Evolutionary conservation across 495 filamentous ascomycete genomes (phyloP), one percentile per base, ranked within the genome.

Genomic region (Cercophora sp.): DNA sequence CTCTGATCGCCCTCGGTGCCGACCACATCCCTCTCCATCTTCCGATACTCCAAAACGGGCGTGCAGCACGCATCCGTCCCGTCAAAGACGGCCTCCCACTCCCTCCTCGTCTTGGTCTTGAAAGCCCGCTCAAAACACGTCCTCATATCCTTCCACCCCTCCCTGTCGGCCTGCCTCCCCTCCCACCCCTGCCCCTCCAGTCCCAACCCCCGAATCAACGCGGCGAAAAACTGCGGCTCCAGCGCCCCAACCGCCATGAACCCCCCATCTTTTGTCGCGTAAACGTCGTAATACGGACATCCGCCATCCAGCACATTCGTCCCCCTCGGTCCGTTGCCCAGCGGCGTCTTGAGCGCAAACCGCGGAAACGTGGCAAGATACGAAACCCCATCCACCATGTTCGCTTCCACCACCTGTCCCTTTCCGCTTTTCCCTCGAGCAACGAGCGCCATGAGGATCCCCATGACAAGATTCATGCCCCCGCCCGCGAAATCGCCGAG

Each of bases 401-500:
- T 96, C 3, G 86, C 88, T 68, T 96, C 90, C 0, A 97, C 91
- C 2, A 96, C 80, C 69, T 96, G 90, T 0, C 91, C 92, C 11
- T 73, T 72, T 0, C 91, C 90, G 0, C 71, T 84, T 26, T 58
- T 76, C 63, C 70, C 77, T 43, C 76, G 69, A 31, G 59, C 75
- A 26, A 83, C 57, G 62, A 83, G 66, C 55, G 79, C 90, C 42
- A 80, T 74, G 60, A 89, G 70, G 58, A 87, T 81, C 35, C 85
- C 85, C 61, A 64, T 76, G 65, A 92, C 86, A 35, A 89, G 82
- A 57, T 82, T 81, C 1, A 85, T 79, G n/a, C 91, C 92, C 11
- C 92, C 92, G 22, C 90, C 92, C 1, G 87, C 92, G 62, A 97
- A 97, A 61, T 97, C 92, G 0, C 80, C 92, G 0, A 96, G 69